phyloP scores from a whole-genome alignment of 768 basidiomycete genomes.

The Lactifluus echinatus region DNA sequence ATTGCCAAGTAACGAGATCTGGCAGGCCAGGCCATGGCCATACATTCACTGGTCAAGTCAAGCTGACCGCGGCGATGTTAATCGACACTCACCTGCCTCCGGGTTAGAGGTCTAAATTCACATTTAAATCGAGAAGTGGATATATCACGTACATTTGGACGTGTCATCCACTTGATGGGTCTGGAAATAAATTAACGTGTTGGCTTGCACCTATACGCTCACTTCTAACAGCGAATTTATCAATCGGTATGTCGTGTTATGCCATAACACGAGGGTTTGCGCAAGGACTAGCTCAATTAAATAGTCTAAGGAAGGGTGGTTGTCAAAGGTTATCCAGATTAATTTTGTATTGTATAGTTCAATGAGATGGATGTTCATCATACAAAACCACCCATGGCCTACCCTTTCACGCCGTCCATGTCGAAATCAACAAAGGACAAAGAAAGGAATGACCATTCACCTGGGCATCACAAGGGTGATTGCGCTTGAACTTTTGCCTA shows the following conservation, averaged over 20 bases:
- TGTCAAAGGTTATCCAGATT: conserved; percentile 31
- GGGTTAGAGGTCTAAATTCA: conserved; percentile 20
- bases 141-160: conserved; percentile 23
- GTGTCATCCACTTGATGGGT: conserved; percentile 53
- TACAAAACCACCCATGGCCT: background rate
- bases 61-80: conserved; percentile 40
- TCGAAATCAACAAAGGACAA: no score
- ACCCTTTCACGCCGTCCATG: background rate
- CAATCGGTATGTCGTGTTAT: conserved; percentile 31
- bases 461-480: background rate
- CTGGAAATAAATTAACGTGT: conserved; percentile 41
- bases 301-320: conserved; percentile 37
- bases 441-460: background rate
- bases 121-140: background rate
- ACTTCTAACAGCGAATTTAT: background rate
- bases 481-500: background rate
- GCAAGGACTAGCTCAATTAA: conserved; percentile 52
- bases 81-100: conserved; percentile 58
- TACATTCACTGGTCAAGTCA: conserved; percentile 32
- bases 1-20: no score
- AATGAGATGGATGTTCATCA: no score
- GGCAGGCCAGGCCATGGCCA: no score
- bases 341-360: no score
- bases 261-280: conserved; percentile 55
- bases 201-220: conserved; percentile 37